phyloP scores from a whole-genome alignment of 257 asterid genomes.

The Gynochthodes officinalis region DNA sequence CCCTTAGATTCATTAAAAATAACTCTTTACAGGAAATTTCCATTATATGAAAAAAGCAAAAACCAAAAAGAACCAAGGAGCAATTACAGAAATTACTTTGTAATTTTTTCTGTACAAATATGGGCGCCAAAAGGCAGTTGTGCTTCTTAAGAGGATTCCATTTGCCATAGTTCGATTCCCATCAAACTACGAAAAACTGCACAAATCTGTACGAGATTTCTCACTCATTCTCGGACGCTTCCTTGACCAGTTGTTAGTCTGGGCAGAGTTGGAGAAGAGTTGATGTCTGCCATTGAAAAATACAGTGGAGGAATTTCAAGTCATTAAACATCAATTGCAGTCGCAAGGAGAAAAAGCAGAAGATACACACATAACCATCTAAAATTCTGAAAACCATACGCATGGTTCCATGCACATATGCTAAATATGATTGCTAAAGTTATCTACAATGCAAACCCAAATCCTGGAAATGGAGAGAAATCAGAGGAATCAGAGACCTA shows the following conservation, averaged over 20 bases:
- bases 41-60: background rate
- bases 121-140: background rate
- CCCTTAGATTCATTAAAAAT: too few relatives aligned
- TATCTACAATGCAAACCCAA: background rate
- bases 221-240: background rate
- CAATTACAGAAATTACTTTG: background rate
- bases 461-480: background rate
- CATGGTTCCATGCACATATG: background rate
- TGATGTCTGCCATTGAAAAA: conserved; percentile 23
- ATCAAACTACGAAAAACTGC: background rate
- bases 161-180: background rate
- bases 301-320: too few relatives aligned
- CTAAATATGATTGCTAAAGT: background rate
- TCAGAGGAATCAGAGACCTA: background rate
- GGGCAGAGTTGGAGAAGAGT: conserved; percentile 15
- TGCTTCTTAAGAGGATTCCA: background rate
- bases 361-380: background rate
- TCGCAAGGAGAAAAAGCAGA: background rate
- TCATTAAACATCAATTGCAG: background rate
- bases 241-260: conserved; percentile 3
- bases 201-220: background rate
- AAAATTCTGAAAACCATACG: too few relatives aligned
- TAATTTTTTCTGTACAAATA: background rate
- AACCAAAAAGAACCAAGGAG: background rate
- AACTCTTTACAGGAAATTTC: too few relatives aligned